Conservation (phyloP, 257 asterid genomes). For the Nemophila menziesii region DNA sequence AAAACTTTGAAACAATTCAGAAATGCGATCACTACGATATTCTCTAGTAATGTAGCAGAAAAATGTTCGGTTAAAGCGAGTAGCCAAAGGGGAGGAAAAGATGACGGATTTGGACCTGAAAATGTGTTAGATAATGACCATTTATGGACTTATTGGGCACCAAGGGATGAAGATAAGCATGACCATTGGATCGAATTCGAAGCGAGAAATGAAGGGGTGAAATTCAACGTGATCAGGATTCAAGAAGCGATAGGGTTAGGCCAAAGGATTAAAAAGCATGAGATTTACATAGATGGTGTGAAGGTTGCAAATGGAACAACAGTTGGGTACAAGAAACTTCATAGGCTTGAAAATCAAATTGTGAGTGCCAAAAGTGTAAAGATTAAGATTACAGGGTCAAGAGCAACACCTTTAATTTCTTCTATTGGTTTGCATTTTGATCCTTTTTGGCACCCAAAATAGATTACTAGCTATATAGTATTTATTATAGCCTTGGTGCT, state of each 20-base stretch:
- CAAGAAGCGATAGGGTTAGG: conserved; percentile 94
- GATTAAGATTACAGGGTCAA: conserved; percentile 51
- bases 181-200: conserved; percentile 60
- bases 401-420: conserved; percentile 66
- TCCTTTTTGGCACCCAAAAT: conserved; percentile 67
- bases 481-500: not conserved
- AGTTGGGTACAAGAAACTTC: conserved; percentile 78
- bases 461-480: conserved; percentile 5
- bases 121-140: conserved; percentile 60
- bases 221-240: conserved; percentile 65
- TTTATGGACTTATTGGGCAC: conserved; percentile 88
- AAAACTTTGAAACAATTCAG: conserved; percentile 43
- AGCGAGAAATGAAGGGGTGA: conserved; percentile 20
- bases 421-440: conserved; percentile 78
- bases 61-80: conserved; percentile 36
- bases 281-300: conserved; percentile 42
- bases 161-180: conserved; percentile 28
- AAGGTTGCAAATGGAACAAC: conserved; percentile 55
- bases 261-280: conserved; percentile 53
- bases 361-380: conserved; percentile 37
- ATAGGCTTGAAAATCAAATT: conserved; percentile 46
- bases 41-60: conserved; percentile 39
- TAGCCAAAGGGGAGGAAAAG: conserved; percentile 56
- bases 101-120: conserved; percentile 42
- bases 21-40: conserved; percentile 48